Percentiles rank a stretch among this genome's conserved stretches.
Evolutionary conservation across 179 eudicot species (phyloP).

Genomic region (Silene coronaria): DNA sequence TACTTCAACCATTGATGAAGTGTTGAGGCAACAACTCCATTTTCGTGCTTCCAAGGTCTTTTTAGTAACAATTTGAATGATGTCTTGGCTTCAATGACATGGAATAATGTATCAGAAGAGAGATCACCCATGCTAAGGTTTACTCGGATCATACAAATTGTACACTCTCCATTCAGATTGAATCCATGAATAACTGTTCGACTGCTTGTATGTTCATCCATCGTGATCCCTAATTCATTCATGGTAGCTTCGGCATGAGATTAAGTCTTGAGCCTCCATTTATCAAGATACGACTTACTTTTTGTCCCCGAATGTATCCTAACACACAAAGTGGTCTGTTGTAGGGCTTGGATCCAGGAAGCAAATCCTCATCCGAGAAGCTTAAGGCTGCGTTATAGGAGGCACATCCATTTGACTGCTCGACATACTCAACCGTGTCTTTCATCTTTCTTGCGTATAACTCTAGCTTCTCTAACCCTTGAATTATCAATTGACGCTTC

Average conservation of each 20-base stretch:
- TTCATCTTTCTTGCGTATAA: too few relatives aligned
- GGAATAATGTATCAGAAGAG: not conserved
- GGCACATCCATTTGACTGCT: not conserved
- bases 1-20: constrained; percentile 1
- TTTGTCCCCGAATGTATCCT: not conserved
- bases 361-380: not conserved
- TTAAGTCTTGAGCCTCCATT: not conserved
- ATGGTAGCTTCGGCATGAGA: too few relatives aligned
- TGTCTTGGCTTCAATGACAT: not conserved
- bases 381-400: not conserved
- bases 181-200: constrained; percentile 9
- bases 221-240: not conserved
- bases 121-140: not conserved
- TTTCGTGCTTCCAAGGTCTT: constrained; percentile 9
- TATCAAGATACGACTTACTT: not conserved
- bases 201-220: not conserved
- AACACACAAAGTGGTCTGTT: not conserved
- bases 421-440: not conserved
- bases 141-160: not conserved
- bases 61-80: constrained; percentile 5
- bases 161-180: not conserved
- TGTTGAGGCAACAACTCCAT: not conserved
- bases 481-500: too few relatives aligned
- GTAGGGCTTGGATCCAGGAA: constrained; percentile 5
- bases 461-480: too few relatives aligned